Evolutionary conservation across 2,329 filamentous ascomycete genomes (phyloP).

Genomic region (Penicillium sp.): DNA sequence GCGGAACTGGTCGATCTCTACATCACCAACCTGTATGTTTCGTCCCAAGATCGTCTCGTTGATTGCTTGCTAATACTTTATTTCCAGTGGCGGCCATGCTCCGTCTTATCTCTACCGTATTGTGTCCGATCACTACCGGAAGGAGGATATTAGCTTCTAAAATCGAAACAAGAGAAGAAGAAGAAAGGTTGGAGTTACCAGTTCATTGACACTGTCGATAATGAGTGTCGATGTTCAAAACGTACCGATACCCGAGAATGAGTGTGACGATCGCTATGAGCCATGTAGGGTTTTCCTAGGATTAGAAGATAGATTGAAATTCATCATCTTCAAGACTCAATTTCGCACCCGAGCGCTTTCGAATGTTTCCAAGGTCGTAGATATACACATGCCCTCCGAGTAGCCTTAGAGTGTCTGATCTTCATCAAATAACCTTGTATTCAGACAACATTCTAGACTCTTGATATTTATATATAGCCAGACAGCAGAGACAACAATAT

Average conservation of each 20-base stretch:
- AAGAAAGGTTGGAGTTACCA: constrained; percentile 6
- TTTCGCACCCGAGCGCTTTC: background rate
- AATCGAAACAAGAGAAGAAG: background rate
- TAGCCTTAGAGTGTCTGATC: too few species aligned
- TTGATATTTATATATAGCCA: too few species aligned
- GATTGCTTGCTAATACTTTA: constrained; percentile 13
- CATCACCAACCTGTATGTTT: constrained; percentile 73
- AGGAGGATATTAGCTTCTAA: constrained; percentile 55
- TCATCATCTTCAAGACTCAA: background rate
- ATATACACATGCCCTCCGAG: too few species aligned
- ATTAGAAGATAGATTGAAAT: constrained; percentile 5
- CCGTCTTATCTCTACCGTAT: constrained; percentile 62
- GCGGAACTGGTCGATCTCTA: constrained; percentile 59
- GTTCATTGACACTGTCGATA: too few species aligned
- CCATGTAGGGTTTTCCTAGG: constrained; percentile 7
- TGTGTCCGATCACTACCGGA: constrained; percentile 61
- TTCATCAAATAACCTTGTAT: too few species aligned
- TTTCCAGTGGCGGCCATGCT: constrained; percentile 55
- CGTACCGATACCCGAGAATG: constrained; percentile 20
- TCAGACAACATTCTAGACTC: too few species aligned
- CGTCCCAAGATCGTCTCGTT: background rate
- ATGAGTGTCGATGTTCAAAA: constrained; percentile 3
- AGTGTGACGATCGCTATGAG: constrained; percentile 19
- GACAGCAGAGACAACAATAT: too few species aligned
- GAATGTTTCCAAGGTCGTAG: too few species aligned